A percentile compares a stretch with the other conserved stretches of the same genome.
These are phyloP conservation scores for Allium sativum DNA, from an alignment of 106 monocot genomes.

Conservation along the genomic window DNA sequence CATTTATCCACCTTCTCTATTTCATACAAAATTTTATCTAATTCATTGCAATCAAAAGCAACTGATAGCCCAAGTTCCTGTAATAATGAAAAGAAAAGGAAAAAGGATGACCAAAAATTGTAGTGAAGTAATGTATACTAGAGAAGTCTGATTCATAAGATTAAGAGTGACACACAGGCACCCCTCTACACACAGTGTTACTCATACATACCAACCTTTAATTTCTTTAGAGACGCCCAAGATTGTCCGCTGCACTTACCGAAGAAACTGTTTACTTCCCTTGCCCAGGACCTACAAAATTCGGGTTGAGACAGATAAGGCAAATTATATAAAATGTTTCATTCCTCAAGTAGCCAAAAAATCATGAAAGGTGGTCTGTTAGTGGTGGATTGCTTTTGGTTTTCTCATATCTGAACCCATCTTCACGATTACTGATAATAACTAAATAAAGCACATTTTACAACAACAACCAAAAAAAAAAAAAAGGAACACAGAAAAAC, in stretches of 20 bases:
- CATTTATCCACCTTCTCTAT: slow-evolving; percentile 58
- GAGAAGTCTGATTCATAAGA: background rate
- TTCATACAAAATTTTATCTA: slow-evolving; percentile 35
- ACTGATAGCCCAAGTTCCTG: slow-evolving; percentile 43
- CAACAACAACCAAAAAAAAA: no score
- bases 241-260: slow-evolving; percentile 19
- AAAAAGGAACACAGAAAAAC: no score
- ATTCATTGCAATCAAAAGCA: slow-evolving; percentile 58
- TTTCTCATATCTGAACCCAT: no score
- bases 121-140: background rate
- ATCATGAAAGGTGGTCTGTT: no score
- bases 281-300: slow-evolving; percentile 43
- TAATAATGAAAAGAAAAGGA: slow-evolving; percentile 3
- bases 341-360: no score
- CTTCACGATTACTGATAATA: no score
- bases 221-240: slow-evolving; percentile 38
- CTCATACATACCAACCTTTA: slow-evolving; percentile 19
- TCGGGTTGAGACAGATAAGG: slow-evolving; percentile 4
- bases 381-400: no score
- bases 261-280: slow-evolving; percentile 34
- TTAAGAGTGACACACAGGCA: background rate
- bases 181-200: background rate
- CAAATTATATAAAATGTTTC: no score
- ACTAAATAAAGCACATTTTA: no score
- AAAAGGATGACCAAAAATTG: background rate